Evolutionary conservation across 148 eudicot species (phyloP).

Genomic region (Oxyria digyna): DNA sequence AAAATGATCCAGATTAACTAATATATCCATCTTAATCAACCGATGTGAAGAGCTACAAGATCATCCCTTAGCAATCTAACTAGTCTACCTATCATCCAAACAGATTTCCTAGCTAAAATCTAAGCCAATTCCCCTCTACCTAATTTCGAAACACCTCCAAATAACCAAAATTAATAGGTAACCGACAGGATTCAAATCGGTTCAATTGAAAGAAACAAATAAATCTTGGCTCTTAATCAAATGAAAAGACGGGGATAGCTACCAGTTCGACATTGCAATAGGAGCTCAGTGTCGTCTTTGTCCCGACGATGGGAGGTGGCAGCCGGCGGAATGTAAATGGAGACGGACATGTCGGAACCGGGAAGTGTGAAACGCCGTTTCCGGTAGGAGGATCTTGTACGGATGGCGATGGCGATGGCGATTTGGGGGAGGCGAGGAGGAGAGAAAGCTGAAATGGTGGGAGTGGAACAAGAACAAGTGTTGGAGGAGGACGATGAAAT

Average conservation of each 20-base stretch:
- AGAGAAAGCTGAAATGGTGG: not conserved
- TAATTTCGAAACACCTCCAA: not conserved
- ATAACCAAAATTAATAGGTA: not conserved
- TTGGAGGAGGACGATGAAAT: not conserved
- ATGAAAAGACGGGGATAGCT: constrained; percentile 3
- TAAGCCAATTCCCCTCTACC: not conserved
- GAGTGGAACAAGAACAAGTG: not conserved
- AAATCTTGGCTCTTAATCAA: not conserved
- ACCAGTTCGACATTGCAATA: constrained; percentile 32
- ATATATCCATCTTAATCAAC: not conserved
- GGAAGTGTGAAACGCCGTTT: constrained; percentile 13
- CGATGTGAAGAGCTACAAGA: not conserved
- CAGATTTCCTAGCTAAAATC: not conserved
- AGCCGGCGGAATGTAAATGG: constrained; percentile 25
- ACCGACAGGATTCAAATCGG: not conserved
- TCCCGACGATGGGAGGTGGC: constrained; percentile 29
- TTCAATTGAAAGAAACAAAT: not conserved
- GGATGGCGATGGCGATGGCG: constrained; percentile 6
- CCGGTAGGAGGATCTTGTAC: constrained; percentile 13
- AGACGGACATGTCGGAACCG: constrained; percentile 40
- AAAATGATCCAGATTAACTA: not conserved
- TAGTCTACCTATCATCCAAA: not conserved
- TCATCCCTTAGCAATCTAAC: not conserved
- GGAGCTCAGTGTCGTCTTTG: constrained; percentile 29
- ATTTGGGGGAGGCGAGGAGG: constrained; percentile 9